phyloP scores from a whole-genome alignment of 805 yeast genomes.

The Saturnispora saitoi region DNA sequence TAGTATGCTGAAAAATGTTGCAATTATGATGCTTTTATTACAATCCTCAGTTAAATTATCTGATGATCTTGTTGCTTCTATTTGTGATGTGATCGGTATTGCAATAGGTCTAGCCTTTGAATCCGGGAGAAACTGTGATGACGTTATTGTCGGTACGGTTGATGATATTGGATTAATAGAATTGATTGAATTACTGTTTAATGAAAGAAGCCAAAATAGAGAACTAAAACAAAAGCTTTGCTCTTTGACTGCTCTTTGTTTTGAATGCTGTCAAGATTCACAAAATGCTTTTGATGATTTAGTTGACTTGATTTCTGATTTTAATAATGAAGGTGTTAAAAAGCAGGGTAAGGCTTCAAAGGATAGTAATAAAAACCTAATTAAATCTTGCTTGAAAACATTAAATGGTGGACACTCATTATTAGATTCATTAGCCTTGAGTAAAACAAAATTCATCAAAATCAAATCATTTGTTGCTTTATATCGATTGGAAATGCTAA shows the following conservation, averaged over 20 bases:
- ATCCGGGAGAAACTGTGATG: constrained; percentile 28
- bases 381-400: neutral
- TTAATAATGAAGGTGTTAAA: constrained; percentile 41
- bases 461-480: constrained; percentile 45
- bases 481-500: constrained; percentile 38
- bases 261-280: constrained; percentile 38
- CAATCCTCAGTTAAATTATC: constrained; percentile 27
- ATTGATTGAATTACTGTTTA: constrained; percentile 24
- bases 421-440: constrained; percentile 28
- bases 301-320: constrained; percentile 39
- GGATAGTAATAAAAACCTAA: neutral
- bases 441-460: constrained; percentile 37
- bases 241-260: constrained; percentile 45
- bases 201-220: constrained; percentile 1
- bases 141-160: constrained; percentile 9
- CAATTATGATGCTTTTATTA: constrained; percentile 36
- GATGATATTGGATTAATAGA: constrained; percentile 11
- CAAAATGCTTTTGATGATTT: constrained; percentile 35
- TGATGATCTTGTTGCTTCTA: constrained; percentile 35
- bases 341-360: constrained; percentile 46
- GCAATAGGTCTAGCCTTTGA: constrained; percentile 36
- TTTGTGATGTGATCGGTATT: constrained; percentile 38
- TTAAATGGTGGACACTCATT: constrained; percentile 22
- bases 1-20: constrained; percentile 39
- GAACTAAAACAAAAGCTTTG: constrained; percentile 36